Percentiles rank a stretch among this genome's conserved stretches.
phyloP scores from a whole-genome alignment of 129 eudicot species.

The Heracleum sosnowskyi region DNA sequence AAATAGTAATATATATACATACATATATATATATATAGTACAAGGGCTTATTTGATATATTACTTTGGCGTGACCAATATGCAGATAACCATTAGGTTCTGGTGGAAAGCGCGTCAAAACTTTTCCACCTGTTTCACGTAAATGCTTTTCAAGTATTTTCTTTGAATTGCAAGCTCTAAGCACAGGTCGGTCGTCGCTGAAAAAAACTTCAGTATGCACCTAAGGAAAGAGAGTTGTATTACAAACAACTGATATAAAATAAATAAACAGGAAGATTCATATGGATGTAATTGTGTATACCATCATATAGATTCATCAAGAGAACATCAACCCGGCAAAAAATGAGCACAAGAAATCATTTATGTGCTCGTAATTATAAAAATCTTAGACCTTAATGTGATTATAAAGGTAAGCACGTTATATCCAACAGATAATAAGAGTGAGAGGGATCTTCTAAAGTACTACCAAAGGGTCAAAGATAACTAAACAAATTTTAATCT shows the following conservation, averaged over 20 bases:
- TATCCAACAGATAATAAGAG: too few relatives aligned
- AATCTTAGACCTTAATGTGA: neutral
- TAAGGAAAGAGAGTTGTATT: slow-evolving; percentile 16
- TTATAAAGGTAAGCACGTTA: neutral
- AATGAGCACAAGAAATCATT: neutral
- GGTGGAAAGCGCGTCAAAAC: slow-evolving; percentile 96
- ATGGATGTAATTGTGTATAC: neutral
- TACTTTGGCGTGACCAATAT: slow-evolving; percentile 98
- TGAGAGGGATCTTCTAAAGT: too few relatives aligned
- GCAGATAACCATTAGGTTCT: slow-evolving; percentile 96
- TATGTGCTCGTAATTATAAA: neutral
- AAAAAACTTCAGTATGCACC: slow-evolving; percentile 96
- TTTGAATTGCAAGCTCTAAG: slow-evolving; percentile 84
- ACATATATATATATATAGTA: too few relatives aligned
- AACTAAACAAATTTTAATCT: too few relatives aligned
- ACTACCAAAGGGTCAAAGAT: too few relatives aligned
- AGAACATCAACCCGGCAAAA: neutral
- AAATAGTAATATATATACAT: neutral
- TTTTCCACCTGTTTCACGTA: slow-evolving; percentile 73
- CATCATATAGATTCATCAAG: neutral
- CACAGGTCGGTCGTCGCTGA: slow-evolving; percentile 70
- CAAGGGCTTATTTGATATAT: neutral
- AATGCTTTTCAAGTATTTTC: slow-evolving; percentile 57
- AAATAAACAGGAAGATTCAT: neutral
- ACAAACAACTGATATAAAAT: neutral